Conservation (phyloP, 768 basidiomycete genomes). For the Pulveroboletus sp. region DNA sequence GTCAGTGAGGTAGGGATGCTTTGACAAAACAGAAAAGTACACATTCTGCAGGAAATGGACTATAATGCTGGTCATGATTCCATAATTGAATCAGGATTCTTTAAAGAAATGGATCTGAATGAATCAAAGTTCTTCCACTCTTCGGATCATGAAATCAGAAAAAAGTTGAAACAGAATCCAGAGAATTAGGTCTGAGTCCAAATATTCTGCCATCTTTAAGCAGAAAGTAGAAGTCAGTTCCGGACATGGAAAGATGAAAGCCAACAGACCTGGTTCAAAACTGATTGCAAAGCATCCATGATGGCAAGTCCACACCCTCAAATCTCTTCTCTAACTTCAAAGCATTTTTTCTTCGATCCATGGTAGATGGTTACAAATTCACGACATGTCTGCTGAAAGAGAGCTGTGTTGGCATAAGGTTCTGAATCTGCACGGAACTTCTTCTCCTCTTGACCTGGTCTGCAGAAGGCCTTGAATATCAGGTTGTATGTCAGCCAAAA, state of each 20-base stretch:
- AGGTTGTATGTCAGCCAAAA: conserved; percentile 1
- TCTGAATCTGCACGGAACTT: conserved; percentile 3
- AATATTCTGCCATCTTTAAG: conserved; percentile 2
- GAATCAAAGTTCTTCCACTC: conserved; percentile 1
- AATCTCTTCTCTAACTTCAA: conserved; percentile 1
- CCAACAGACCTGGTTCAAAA: conserved; percentile 1
- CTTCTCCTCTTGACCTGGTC: conserved; percentile 1
- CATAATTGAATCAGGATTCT: background rate
- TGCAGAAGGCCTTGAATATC: conserved; percentile 1
- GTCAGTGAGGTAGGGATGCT: background rate
- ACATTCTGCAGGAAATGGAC: conserved; percentile 2
- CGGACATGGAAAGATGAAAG: too few species aligned
- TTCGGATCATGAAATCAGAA: conserved; percentile 1
- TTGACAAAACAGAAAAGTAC: background rate
- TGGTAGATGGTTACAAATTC: background rate
- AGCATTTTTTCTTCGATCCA: background rate
- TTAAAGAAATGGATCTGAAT: conserved; percentile 4
- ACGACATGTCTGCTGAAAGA: conserved; percentile 1
- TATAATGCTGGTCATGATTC: conserved; percentile 6
- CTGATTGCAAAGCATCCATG: background rate
- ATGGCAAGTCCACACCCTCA: background rate
- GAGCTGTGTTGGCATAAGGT: background rate
- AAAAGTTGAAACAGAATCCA: conserved; percentile 1
- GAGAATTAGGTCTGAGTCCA: conserved; percentile 2
- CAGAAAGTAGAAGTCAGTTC: too few species aligned